Evolutionary conservation across 164 flowering plant species (phyloP).

Genomic region (Santalum album): DNA sequence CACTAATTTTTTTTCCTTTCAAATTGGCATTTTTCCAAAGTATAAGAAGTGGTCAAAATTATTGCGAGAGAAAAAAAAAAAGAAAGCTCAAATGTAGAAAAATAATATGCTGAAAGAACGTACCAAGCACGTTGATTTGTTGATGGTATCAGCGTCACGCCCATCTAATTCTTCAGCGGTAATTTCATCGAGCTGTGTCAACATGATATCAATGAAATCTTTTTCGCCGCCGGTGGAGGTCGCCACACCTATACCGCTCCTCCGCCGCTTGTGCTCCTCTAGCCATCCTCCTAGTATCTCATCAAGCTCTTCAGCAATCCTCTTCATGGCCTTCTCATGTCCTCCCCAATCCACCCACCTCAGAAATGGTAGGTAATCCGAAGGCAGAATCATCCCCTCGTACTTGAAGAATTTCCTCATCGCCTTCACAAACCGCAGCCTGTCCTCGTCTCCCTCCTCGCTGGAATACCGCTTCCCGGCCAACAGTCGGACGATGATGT

Average conservation of each 20-base stretch:
- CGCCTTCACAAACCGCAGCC: not conserved
- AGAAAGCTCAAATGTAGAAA: too few species aligned
- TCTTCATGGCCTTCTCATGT: slow-evolving; percentile 23
- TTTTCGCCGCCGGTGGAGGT: not conserved
- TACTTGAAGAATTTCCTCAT: slow-evolving; percentile 6
- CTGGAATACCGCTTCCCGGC: slow-evolving; percentile 22
- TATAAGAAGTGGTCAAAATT: too few species aligned
- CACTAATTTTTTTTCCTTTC: too few species aligned
- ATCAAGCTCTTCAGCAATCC: slow-evolving; percentile 11
- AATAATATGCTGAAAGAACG: not conserved
- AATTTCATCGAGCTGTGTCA: not conserved
- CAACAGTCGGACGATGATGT: slow-evolving; percentile 19
- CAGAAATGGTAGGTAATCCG: slow-evolving; percentile 22
- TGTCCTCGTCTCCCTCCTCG: not conserved
- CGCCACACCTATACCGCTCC: not conserved
- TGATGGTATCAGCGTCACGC: not conserved
- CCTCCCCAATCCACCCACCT: slow-evolving; percentile 28
- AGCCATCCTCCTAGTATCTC: slow-evolving; percentile 12
- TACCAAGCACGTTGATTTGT: slow-evolving; percentile 9
- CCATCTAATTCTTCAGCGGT: not conserved
- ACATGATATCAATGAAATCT: slow-evolving; percentile 12
- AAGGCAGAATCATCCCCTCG: slow-evolving; percentile 8
- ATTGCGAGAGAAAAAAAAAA: too few species aligned
- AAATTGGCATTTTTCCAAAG: too few species aligned
- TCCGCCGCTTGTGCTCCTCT: slow-evolving; percentile 20